A percentile compares a stretch with the other conserved stretches of the same genome.
Evolutionary conservation across 2,329 filamentous ascomycete genomes (phyloP).

Genomic region (Pseudocercospora fijiensis): DNA sequence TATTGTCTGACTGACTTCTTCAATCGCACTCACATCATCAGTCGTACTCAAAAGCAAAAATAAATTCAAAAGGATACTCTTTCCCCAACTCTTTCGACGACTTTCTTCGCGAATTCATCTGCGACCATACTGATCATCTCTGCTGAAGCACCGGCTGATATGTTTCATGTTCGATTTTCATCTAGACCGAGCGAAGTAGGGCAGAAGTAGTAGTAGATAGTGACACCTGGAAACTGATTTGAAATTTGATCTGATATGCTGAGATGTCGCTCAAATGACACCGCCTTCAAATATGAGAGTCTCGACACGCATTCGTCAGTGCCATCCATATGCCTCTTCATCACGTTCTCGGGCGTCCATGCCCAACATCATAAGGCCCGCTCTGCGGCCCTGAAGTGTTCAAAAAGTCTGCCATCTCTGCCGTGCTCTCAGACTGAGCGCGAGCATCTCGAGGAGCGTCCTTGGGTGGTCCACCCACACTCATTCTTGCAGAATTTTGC

Average conservation of each 20-base stretch:
- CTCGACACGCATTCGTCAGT: not conserved
- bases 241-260: not conserved
- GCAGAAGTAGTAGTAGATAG: not conserved
- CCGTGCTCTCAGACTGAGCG: conserved; percentile 56
- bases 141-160: not conserved
- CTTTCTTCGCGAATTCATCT: not conserved
- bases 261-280: not conserved
- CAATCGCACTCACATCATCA: not conserved
- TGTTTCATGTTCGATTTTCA: not conserved
- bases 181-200: not conserved
- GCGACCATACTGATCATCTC: not conserved
- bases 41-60: not conserved
- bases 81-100: not conserved
- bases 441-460: conserved; percentile 71
- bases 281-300: not conserved
- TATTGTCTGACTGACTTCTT: not conserved
- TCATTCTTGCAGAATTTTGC: conserved; percentile 8
- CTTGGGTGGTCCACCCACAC: not conserved
- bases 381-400: not conserved
- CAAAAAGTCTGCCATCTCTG: not conserved
- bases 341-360: not conserved
- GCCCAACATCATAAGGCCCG: not conserved
- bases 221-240: not conserved
- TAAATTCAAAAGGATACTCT: not conserved
- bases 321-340: not conserved